phyloP scores from a whole-genome alignment of 2,329 filamentous ascomycete species.

The Akanthomyces muscarius region DNA sequence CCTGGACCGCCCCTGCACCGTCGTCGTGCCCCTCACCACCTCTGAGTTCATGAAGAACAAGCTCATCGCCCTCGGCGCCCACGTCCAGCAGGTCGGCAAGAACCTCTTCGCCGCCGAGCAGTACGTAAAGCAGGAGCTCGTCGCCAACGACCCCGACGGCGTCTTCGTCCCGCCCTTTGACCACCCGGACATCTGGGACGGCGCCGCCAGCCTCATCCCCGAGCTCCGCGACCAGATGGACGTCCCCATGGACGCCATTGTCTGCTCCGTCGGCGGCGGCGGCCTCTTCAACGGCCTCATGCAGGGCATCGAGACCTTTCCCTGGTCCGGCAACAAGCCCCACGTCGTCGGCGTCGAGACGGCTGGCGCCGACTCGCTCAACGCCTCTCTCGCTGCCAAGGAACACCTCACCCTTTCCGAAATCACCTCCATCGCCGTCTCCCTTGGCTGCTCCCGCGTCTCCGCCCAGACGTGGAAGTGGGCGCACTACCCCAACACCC shows the following conservation, averaged over 20 bases:
- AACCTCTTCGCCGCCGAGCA: constrained; percentile 67
- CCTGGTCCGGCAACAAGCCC: constrained; percentile 33
- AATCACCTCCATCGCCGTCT: constrained; percentile 74
- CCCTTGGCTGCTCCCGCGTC: constrained; percentile 69
- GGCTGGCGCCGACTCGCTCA: constrained; percentile 65
- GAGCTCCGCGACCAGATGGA: constrained; percentile 41
- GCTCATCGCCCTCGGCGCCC: constrained; percentile 62
- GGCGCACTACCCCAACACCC: constrained; percentile 41
- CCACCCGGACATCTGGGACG: constrained; percentile 63
- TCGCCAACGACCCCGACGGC: constrained; percentile 47
- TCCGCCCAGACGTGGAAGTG: constrained; percentile 64
- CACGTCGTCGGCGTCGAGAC: constrained; percentile 73
- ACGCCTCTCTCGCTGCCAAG: constrained; percentile 54
- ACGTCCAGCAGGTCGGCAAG: constrained; percentile 64
- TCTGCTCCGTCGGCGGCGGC: constrained; percentile 78
- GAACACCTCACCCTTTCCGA: constrained; percentile 59
- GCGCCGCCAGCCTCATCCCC: constrained; percentile 56
- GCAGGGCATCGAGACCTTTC: constrained; percentile 56
- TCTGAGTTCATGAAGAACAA: constrained; percentile 68
- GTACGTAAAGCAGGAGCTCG: constrained; percentile 56
- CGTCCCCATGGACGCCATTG: constrained; percentile 59
- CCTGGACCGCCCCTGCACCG: constrained; percentile 63
- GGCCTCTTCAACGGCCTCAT: constrained; percentile 75
- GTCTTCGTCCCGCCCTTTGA: constrained; percentile 71
- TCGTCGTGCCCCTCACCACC: constrained; percentile 67